Percentiles rank a stretch among this genome's conserved stretches.
Conservation (phyloP, 179 eudicot species). For the Drosera spatulata region DNA sequence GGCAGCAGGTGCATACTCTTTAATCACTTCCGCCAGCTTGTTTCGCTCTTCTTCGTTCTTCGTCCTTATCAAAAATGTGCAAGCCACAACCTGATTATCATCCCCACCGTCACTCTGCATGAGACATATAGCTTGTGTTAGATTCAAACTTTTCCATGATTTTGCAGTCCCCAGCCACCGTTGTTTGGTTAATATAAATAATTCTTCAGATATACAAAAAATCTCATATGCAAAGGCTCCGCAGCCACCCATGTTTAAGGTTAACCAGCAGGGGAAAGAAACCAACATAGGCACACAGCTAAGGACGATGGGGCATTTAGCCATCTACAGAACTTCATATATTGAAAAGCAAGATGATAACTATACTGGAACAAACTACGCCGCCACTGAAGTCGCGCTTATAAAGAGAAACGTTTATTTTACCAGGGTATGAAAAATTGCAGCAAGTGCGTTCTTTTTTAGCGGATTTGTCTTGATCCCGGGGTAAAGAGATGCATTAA, state of each 20-base stretch:
- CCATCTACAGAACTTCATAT: not conserved
- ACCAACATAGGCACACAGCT: too few species aligned
- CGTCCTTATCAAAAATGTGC: conserved; percentile 62
- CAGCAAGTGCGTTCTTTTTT: conserved; percentile 62
- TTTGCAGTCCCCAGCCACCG: not conserved
- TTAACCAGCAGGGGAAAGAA: too few species aligned
- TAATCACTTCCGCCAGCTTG: conserved; percentile 67
- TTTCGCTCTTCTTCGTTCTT: conserved; percentile 67
- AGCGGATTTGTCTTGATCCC: conserved; percentile 75
- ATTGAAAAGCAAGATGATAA: not conserved
- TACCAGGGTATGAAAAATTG: conserved; percentile 90
- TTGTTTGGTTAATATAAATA: not conserved
- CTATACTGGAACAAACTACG: not conserved
- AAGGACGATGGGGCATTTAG: too few species aligned
- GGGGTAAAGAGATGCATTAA: conserved; percentile 74
- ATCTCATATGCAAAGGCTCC: too few species aligned
- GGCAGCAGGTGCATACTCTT: conserved; percentile 66
- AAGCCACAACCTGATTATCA: conserved; percentile 41
- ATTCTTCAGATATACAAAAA: not conserved
- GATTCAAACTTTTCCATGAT: not conserved
- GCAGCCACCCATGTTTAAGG: too few species aligned
- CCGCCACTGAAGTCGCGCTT: not conserved
- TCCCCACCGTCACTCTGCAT: conserved; percentile 41
- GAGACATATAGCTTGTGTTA: not conserved
- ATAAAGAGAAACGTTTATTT: not conserved